Conservation (phyloP, 1,284 basidiomycete species). For the Apiotrichum porosum region DNA sequence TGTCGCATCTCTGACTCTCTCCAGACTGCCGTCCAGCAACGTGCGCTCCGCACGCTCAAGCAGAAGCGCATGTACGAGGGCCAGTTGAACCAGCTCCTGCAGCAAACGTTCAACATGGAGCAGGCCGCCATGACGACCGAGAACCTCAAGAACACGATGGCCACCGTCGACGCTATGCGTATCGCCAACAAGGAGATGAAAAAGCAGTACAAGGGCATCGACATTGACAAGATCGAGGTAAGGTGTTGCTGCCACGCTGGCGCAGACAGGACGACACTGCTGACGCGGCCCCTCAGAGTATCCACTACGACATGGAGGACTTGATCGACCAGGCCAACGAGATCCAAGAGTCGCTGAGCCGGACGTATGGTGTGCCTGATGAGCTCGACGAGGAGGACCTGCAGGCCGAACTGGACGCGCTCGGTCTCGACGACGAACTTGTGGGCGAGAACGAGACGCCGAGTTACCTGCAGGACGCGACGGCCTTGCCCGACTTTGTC, state of each 20-base stretch:
- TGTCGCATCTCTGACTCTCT: too few relatives aligned
- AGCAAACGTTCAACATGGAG: conserved; percentile 99
- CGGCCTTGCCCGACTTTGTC: conserved; percentile 81
- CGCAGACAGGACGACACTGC: too few relatives aligned
- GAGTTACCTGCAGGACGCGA: conserved; percentile 77
- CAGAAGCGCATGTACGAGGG: conserved; percentile 93
- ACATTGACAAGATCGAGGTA: conserved; percentile 98
- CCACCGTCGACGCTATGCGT: conserved; percentile 98
- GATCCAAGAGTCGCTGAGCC: conserved; percentile 87
- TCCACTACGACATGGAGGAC: conserved; percentile 98
- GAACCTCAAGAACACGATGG: conserved; percentile 98
- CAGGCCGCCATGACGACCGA: conserved; percentile 92
- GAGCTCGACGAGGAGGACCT: conserved; percentile 97
- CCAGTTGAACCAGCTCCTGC: conserved; percentile 83
- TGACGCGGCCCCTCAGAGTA: conserved; percentile 56
- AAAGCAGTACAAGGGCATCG: conserved; percentile 95
- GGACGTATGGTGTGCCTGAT: conserved; percentile 94
- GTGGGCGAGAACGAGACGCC: conserved; percentile 76
- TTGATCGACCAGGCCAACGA: conserved; percentile 95
- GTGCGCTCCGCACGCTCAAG: conserved; percentile 88
- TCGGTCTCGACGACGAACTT: conserved; percentile 63
- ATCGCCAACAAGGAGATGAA: conserved; percentile 95
- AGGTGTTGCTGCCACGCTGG: conserved; percentile 9
- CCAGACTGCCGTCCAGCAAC: conserved; percentile 85
- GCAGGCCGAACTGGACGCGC: conserved; percentile 88